Percentiles rank a stretch among this genome's conserved stretches.
These are phyloP conservation scores for Vachellia pachyceras DNA, from an alignment of 306 rosid genomes.

Conservation along the genomic window DNA sequence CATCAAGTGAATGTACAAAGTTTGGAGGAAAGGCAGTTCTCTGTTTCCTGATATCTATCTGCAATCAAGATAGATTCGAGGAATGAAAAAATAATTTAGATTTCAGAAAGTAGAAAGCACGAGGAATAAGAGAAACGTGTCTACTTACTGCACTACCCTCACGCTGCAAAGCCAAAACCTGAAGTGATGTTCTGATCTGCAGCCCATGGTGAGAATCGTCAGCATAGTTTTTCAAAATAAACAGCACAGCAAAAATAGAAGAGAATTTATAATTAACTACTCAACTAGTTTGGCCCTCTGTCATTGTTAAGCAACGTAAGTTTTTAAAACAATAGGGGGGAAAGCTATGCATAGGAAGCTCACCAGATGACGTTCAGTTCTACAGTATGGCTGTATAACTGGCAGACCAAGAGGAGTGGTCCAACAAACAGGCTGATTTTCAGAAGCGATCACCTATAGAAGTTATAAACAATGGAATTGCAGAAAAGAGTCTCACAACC, in stretches of 20 bases:
- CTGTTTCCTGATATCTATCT: slow-evolving; percentile 78
- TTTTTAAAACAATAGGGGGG: not conserved
- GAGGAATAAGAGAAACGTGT: not conserved
- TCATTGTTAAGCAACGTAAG: not conserved
- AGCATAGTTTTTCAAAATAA: slow-evolving; percentile 2
- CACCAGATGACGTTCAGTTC: slow-evolving; percentile 76
- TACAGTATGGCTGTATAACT: slow-evolving; percentile 82
- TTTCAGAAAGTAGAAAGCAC: slow-evolving; percentile 22
- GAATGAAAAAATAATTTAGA: slow-evolving; percentile 22
- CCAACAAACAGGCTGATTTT: slow-evolving; percentile 87
- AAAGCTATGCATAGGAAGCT: slow-evolving; percentile 39
- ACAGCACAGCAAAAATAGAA: not conserved
- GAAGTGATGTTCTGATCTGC: slow-evolving; percentile 84
- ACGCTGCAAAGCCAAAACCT: slow-evolving; percentile 79
- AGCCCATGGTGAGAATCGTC: slow-evolving; percentile 45
- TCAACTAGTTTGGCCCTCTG: not conserved
- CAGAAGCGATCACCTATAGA: slow-evolving; percentile 73
- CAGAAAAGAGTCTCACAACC: slow-evolving; percentile 14
- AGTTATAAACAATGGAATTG: slow-evolving; percentile 22
- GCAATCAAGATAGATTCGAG: slow-evolving; percentile 30
- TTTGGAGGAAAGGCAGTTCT: slow-evolving; percentile 92
- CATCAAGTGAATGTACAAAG: slow-evolving; percentile 83
- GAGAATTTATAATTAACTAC: not conserved
- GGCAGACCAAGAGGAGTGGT: slow-evolving; percentile 96
- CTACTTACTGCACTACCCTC: slow-evolving; percentile 66